Conservation (phyloP, 1,284 basidiomycete species). For the Agaricales sp. region DNA sequence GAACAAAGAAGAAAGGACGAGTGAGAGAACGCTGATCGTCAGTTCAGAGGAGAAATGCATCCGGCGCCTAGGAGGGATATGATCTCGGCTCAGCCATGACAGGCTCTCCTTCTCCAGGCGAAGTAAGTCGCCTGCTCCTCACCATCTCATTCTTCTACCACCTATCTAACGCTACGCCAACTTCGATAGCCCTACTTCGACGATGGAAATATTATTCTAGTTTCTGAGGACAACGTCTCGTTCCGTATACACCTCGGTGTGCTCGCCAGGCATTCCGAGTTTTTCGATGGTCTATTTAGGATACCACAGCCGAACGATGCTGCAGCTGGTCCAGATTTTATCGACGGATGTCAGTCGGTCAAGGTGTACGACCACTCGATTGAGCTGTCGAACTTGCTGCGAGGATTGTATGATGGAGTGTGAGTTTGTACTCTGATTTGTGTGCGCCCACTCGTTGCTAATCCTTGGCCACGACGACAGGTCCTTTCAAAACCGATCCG, state of each 20-base stretch:
- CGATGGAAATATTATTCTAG: conserved; percentile 46
- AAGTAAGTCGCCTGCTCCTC: not conserved
- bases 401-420: conserved; percentile 48
- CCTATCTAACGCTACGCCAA: not conserved
- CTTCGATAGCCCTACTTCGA: conserved; percentile 40
- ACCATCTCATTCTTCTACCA: not conserved
- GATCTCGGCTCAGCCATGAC: too few species aligned
- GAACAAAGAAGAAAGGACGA: too few species aligned
- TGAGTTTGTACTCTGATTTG: conserved; percentile 22
- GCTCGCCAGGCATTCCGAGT: conserved; percentile 46
- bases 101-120: not conserved
- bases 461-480: conserved; percentile 12
- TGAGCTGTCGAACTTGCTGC: conserved; percentile 44
- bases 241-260: conserved; percentile 51
- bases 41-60: too few species aligned
- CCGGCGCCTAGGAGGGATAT: too few species aligned
- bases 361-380: conserved; percentile 40
- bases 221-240: conserved; percentile 28
- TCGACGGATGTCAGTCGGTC: conserved; percentile 40
- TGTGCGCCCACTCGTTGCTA: conserved; percentile 3
- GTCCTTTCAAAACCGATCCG: conserved; percentile 26
- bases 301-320: conserved; percentile 31
- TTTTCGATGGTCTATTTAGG: conserved; percentile 49
- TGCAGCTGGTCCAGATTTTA: conserved; percentile 19
- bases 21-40: too few species aligned